These are phyloP conservation scores for Rhizopogon sp. DNA, from an alignment of 768 basidiomycete species.

Conservation along the genomic window DNA sequence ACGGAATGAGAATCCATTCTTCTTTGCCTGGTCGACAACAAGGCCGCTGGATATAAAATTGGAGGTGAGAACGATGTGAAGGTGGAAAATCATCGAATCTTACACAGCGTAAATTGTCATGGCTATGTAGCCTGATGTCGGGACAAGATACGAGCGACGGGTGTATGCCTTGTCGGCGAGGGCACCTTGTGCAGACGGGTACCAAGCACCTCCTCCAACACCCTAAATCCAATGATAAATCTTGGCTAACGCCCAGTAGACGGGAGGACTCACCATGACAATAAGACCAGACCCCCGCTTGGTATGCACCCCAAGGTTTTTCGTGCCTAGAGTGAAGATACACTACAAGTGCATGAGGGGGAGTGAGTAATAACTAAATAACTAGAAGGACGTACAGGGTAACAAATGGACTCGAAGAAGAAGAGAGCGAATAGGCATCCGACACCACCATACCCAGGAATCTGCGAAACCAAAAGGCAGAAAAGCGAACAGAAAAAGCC, in stretches of 20 bases:
- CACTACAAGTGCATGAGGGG: constrained; percentile 25
- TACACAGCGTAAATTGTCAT: constrained; percentile 42
- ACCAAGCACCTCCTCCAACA: constrained; percentile 68
- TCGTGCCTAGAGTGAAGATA: constrained; percentile 63
- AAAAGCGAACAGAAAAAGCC: constrained; percentile 48
- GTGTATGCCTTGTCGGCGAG: constrained; percentile 47
- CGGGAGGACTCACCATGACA: constrained; percentile 42
- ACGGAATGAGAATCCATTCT: constrained; percentile 46
- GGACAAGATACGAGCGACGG: constrained; percentile 55
- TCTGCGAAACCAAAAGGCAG: constrained; percentile 43
- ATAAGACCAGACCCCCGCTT: constrained; percentile 60
- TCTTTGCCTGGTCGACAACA: constrained; percentile 46
- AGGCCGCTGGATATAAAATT: constrained; percentile 36
- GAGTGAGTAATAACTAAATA: neutral
- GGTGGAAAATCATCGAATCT: neutral
- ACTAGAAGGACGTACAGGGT: constrained; percentile 38
- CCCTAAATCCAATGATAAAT: constrained; percentile 27
- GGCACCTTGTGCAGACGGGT: constrained; percentile 54
- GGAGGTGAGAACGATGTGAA: neutral
- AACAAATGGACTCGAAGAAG: constrained; percentile 76
- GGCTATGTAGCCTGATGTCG: constrained; percentile 51
- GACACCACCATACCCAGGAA: constrained; percentile 50
- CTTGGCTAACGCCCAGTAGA: neutral
- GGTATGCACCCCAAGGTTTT: constrained; percentile 56
- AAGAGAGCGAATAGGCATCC: constrained; percentile 60